These are phyloP conservation scores for Eucalyptus fibrosa DNA, from an alignment of 345 rosid genomes.

Conservation along the genomic window DNA sequence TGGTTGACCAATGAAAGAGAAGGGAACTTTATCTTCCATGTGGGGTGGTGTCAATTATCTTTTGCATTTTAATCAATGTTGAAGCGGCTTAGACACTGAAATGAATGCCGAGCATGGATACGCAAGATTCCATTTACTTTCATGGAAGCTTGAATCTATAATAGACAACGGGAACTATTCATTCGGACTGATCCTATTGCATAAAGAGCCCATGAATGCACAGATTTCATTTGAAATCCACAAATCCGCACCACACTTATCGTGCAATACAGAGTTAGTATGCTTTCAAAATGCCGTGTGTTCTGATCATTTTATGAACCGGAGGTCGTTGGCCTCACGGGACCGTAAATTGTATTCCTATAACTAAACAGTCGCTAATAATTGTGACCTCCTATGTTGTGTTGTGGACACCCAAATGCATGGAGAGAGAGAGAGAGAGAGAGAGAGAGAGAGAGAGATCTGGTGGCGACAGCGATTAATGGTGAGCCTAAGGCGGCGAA, in stretches of 20 bases:
- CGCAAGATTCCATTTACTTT: neutral
- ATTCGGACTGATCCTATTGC: neutral
- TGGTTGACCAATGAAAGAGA: neutral
- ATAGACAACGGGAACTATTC: neutral
- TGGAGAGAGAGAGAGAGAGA: neutral
- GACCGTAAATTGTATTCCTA: neutral
- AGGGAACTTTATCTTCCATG: neutral
- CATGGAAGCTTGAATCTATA: neutral
- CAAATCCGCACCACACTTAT: neutral
- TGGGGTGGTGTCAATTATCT: neutral
- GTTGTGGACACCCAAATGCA: neutral
- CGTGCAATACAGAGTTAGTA: neutral
- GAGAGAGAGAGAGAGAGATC: neutral
- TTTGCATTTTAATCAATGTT: neutral
- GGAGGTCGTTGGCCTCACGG: neutral
- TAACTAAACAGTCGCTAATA: neutral
- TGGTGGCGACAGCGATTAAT: neutral
- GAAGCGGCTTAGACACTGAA: neutral
- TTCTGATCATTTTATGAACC: neutral
- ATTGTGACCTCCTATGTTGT: neutral
- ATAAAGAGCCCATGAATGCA: neutral
- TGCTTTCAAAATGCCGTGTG: neutral
- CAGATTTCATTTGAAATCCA: neutral
- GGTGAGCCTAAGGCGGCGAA: neutral
- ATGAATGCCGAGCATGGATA: neutral